These are phyloP conservation scores for Dactylorhiza incarnata DNA, from an alignment of 106 monocot species.

Conservation along the genomic window DNA sequence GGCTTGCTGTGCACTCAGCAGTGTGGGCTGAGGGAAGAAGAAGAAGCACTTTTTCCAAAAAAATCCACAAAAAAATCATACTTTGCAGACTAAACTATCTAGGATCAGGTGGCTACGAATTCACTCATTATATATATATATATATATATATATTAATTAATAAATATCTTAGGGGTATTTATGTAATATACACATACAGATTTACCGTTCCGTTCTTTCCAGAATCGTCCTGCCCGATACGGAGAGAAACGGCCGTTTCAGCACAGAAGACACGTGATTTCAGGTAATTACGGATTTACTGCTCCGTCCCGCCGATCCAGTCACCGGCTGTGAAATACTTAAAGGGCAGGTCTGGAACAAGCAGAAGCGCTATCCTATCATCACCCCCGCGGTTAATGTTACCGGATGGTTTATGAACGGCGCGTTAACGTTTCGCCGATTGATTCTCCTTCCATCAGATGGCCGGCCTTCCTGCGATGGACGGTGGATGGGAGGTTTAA, in stretches of 20 bases:
- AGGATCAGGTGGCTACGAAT: too few relatives aligned
- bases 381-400: not conserved
- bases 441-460: too few relatives aligned
- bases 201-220: not conserved
- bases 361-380: not conserved
- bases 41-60: not conserved
- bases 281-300: too few relatives aligned
- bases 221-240: not conserved
- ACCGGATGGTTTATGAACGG: not conserved
- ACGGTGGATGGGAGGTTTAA: not conserved
- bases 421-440: too few relatives aligned
- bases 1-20: not conserved
- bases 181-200: not conserved
- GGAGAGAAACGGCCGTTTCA: not conserved
- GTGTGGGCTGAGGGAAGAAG: not conserved
- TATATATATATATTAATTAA: not conserved
- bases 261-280: not conserved
- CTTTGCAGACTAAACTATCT: not conserved
- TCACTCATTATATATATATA: not conserved
- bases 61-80: not conserved
- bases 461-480: not conserved
- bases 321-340: not conserved
- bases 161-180: not conserved
- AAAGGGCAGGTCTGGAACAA: too few relatives aligned
- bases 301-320: not conserved